These are phyloP conservation scores for Onygena corvina DNA, from an alignment of 2,329 filamentous ascomycete species.

Conservation along the genomic window DNA sequence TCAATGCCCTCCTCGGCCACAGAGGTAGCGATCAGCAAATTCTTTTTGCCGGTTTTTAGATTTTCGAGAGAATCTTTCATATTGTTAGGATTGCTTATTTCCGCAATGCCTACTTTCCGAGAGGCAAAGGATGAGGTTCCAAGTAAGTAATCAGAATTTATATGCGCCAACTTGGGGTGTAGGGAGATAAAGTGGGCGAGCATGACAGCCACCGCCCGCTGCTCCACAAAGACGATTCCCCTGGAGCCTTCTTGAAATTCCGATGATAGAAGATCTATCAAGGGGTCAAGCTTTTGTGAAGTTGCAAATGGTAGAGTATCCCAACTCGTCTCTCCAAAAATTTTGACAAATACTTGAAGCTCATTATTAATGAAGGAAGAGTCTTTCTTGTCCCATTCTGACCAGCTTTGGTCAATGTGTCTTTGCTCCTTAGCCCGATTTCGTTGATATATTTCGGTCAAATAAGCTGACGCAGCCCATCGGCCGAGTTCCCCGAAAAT, in stretches of 20 bases:
- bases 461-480: conserved; percentile 59
- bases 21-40: conserved; percentile 47
- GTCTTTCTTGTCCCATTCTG: conserved; percentile 40
- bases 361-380: conserved; percentile 44
- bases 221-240: conserved; percentile 56
- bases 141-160: conserved; percentile 39
- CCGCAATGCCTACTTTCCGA: conserved; percentile 38
- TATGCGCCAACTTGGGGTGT: conserved; percentile 36
- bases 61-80: conserved; percentile 43
- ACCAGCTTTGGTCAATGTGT: conserved; percentile 23
- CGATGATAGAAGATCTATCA: conserved; percentile 44
- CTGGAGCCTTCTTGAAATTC: conserved; percentile 38
- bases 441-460: conserved; percentile 39
- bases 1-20: conserved; percentile 53
- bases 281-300: conserved; percentile 46
- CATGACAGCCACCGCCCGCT: conserved; percentile 50
- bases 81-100: conserved; percentile 37
- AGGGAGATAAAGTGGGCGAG: conserved; percentile 46
- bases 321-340: conserved; percentile 10
- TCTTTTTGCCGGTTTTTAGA: conserved; percentile 42
- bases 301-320: conserved; percentile 24
- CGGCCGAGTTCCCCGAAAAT: conserved; percentile 49
- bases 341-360: conserved; percentile 18
- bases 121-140: conserved; percentile 37
- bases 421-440: conserved; percentile 18